Evolutionary conservation across 2,329 filamentous ascomycete species (phyloP).

Genomic region (Claviceps africana): DNA sequence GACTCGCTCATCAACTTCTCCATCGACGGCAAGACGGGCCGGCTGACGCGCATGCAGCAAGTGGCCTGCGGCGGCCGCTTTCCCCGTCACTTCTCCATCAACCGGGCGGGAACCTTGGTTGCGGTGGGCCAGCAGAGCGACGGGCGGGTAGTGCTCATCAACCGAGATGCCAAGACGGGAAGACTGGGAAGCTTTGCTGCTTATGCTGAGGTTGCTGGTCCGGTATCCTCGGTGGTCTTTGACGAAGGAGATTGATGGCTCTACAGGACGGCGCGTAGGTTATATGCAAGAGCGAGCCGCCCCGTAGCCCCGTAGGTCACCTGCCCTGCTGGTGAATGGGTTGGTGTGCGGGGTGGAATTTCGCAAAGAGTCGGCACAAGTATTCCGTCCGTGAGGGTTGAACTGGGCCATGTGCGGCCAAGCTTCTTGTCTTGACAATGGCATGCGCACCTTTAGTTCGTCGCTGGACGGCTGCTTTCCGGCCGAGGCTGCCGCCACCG

Average conservation of each 20-base stretch:
- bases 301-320: too few species aligned
- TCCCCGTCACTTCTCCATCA: slow-evolving; percentile 56
- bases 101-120: slow-evolving; percentile 46
- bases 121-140: slow-evolving; percentile 53
- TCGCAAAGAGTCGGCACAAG: too few species aligned
- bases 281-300: too few species aligned
- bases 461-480: too few species aligned
- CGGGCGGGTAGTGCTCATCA: slow-evolving; percentile 45
- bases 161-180: slow-evolving; percentile 45
- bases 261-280: not conserved
- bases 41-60: slow-evolving; percentile 39
- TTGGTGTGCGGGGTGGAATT: too few species aligned
- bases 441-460: too few species aligned
- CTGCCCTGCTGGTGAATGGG: too few species aligned
- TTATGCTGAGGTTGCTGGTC: slow-evolving; percentile 26
- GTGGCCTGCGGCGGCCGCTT: slow-evolving; percentile 49
- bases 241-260: slow-evolving; percentile 19
- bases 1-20: slow-evolving; percentile 52
- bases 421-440: too few species aligned
- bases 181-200: slow-evolving; percentile 34
- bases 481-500: too few species aligned
- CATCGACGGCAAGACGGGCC: slow-evolving; percentile 39
- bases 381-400: too few species aligned
- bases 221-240: slow-evolving; percentile 34
- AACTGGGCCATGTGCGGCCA: too few species aligned